A percentile compares a stretch with the other conserved stretches of the same genome.
phyloP scores from a whole-genome alignment of 75 land plant genomes.

The Pinus albicaulis region DNA sequence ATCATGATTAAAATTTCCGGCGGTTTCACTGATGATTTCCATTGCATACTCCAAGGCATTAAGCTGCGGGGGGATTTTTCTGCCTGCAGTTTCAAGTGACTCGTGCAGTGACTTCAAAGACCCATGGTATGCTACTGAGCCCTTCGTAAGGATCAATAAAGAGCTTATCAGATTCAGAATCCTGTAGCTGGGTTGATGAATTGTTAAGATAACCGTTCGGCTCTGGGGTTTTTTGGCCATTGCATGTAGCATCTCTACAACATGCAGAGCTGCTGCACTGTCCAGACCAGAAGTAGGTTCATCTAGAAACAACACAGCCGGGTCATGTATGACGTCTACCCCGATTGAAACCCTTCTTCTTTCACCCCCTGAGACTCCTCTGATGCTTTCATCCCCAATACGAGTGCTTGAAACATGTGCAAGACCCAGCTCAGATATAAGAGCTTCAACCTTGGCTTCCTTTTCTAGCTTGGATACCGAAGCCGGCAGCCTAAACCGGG shows the following conservation, averaged over 20 bases:
- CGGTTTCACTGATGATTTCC: constrained; percentile 53
- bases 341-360: constrained; percentile 83
- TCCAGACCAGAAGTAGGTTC: constrained; percentile 96
- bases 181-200: constrained; percentile 91
- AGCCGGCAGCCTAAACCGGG: constrained; percentile 52
- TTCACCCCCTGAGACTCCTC: constrained; percentile 89
- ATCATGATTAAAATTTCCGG: neutral
- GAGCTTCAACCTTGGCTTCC: constrained; percentile 45
- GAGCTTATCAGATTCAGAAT: constrained; percentile 56
- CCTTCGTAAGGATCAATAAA: constrained; percentile 63
- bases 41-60: constrained; percentile 88
- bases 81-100: constrained; percentile 59
- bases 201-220: constrained; percentile 64
- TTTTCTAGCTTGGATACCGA: constrained; percentile 34
- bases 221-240: constrained; percentile 44
- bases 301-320: constrained; percentile 71
- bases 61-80: constrained; percentile 65
- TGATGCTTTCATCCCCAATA: constrained; percentile 60
- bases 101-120: constrained; percentile 42
- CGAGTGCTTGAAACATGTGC: constrained; percentile 53
- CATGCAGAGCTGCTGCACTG: constrained; percentile 68
- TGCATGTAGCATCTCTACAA: constrained; percentile 45
- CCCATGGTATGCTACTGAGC: constrained; percentile 66
- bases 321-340: constrained; percentile 71
- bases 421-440: constrained; percentile 77